A percentile compares a stretch with the other conserved stretches of the same genome.
These are phyloP conservation scores for Graphilbum fragrans DNA, from an alignment of 2,329 filamentous ascomycete genomes.

Conservation along the genomic window DNA sequence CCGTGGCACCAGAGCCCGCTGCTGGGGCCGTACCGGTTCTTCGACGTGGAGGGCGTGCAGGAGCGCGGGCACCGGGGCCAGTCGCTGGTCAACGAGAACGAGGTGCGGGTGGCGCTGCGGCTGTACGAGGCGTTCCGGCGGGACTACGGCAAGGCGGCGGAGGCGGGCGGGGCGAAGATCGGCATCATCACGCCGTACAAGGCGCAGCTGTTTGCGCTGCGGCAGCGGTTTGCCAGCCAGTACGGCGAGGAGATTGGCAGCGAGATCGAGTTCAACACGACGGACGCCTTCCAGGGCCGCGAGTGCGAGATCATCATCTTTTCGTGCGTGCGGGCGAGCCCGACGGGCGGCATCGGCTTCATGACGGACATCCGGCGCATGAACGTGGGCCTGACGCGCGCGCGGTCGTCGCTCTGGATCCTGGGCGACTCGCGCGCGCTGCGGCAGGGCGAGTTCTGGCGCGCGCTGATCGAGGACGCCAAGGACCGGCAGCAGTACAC, in stretches of 20 bases:
- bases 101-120: conserved; percentile 75
- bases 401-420: conserved; percentile 93
- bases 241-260: conserved; percentile 68
- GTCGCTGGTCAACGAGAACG: conserved; percentile 79
- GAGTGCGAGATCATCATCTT: conserved; percentile 99
- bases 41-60: conserved; percentile 85
- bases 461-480: conserved; percentile 72
- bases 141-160: conserved; percentile 17
- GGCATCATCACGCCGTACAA: conserved; percentile 99
- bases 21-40: conserved; percentile 91
- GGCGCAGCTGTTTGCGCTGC: conserved; percentile 74
- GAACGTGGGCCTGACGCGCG: conserved; percentile 96
- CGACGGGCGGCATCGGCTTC: conserved; percentile 95
- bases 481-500: conserved; percentile 65
- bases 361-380: conserved; percentile 96
- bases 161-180: conserved; percentile 66
- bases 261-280: conserved; percentile 93
- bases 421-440: conserved; percentile 84
- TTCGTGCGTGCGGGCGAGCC: conserved; percentile 87
- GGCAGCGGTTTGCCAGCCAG: conserved; percentile 55
- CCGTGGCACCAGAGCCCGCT: conserved; percentile 76
- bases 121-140: conserved; percentile 68
- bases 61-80: conserved; percentile 70
- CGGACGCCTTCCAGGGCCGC: conserved; percentile 92
- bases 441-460: conserved; percentile 83